Evolutionary conservation across 176 grass and related monocot species (phyloP), one percentile per base, ranked within the genome.

Genomic region (Oryza longistaminata): DNA sequence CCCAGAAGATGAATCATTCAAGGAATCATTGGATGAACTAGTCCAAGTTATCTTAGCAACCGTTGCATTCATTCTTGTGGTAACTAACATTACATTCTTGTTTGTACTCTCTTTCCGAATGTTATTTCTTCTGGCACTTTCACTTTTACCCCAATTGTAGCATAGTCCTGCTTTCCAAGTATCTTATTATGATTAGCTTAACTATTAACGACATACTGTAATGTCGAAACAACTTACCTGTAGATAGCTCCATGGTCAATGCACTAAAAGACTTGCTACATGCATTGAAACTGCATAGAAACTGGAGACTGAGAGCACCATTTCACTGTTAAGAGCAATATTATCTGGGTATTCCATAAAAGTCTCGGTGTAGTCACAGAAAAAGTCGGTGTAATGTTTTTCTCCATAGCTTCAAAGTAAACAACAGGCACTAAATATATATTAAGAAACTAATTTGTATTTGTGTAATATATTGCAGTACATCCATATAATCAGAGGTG

Each of bases 11-110:
- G 88, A 94, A 82, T 85, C 92, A 39, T 98, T 94, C 84, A 89
- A 90, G 55, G 96, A 90, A 80, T 90, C 74, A 43, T 86, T 94
- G 66, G 93, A 94, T 84, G 96, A 98, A 89, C 45, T 89, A 62
- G 33, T 95, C 46, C 93, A 98, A 92, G 93, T 98, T 73, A 76
- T 96, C 88, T 64, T 98, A 83, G 93, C 93, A 24, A 93, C 93
- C 27, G 62, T 94, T 58, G 86, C 83, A 49, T 91, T 98, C 75
- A 88, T 98, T 49, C 81, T 92, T 82, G 73, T 98, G 96, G 96
- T 98, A 95, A 95, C 61, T 90, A 68, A 81, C 40, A 46, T 33
- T 88, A 15, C 42, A 62, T 85, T 55, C 64, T 60, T 75, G 25
- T 75, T 61, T 9, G 64, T 42, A 22, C 50, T 10, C 4, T 29